Base-by-base conservation (phyloP, 257 asterid genomes). In the Nicotiana tabacum region DNA sequence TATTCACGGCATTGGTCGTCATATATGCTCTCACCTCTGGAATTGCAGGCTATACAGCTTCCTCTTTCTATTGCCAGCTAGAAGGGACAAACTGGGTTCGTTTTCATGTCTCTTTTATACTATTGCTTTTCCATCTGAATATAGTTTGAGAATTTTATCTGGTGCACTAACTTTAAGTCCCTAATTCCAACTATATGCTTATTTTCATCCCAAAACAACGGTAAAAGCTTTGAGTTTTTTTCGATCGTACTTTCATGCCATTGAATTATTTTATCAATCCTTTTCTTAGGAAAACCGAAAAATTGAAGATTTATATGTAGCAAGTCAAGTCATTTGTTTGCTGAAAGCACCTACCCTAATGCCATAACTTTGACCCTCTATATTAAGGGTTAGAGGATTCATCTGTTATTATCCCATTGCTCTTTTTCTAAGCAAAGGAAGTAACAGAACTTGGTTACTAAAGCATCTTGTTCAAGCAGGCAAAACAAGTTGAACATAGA, bases 1-100 rank as follows among this genome's bases (percentile, higher is more conserved):
- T 85, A 24, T 85, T 85, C 74, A 79, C 88, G 2, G 88, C 88
- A 58, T 69, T 85, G 84, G 78, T 85, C 51, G 84, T 85, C 80
- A 85, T 85, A 83, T 85, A 85, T 85, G 88, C 88, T 48, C 86
- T 85, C 84, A 85, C 88, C 21, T 85, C 86, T 70, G 88, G 86
- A 7, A 65, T 85, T 56, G 88, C 86, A 3, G 88, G 88, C 77
- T 85, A 85, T 76, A 85, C 84, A 8, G 86, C 88, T 43, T 57
- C 88, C 69, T 76, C 88, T 70, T 86, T 86, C 85, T 83, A 86
- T 66, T 83, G 86, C 84, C 88, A 86, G 61, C 86, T 86, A 6
- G 88, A 86, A 62, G 88, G 88, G 48, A 56, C 83, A 37, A 86
- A 83, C 39, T 86, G 88, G 88, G 88, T 86, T 66, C 37, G 84